Evolutionary conservation across 768 basidiomycete genomes (phyloP).

Genomic region (Amanita fuliginea): DNA sequence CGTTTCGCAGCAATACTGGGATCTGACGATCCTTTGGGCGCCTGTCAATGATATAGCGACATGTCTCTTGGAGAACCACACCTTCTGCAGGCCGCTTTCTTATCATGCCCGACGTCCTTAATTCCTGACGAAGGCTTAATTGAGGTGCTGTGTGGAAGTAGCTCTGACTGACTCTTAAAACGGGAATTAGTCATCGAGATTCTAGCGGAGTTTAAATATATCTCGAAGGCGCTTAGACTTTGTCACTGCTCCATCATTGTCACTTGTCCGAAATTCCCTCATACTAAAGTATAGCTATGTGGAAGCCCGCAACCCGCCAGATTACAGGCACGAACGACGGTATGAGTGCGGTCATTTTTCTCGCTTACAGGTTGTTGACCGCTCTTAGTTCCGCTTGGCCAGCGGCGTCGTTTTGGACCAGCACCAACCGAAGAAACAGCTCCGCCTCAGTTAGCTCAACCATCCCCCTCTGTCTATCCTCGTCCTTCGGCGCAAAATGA

Average conservation of each 20-base stretch:
- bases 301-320: constrained; percentile 82
- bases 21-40: not conserved
- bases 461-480: constrained; percentile 79
- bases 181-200: constrained; percentile 6
- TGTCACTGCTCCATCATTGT: constrained; percentile 18
- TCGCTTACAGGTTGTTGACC: constrained; percentile 6
- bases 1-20: constrained; percentile 22
- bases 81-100: constrained; percentile 31
- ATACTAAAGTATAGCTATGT: constrained; percentile 49
- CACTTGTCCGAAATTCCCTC: constrained; percentile 12
- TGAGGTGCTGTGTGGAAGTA: not conserved
- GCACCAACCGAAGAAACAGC: constrained; percentile 72
- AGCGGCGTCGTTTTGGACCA: constrained; percentile 86
- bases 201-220: constrained; percentile 19
- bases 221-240: constrained; percentile 10
- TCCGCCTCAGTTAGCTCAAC: constrained; percentile 79
- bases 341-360: constrained; percentile 21
- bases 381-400: constrained; percentile 63
- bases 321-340: constrained; percentile 92
- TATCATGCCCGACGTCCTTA: constrained; percentile 16
- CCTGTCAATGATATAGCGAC: no score
- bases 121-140: not conserved
- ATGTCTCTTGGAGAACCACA: constrained; percentile 9
- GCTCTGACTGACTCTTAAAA: not conserved
- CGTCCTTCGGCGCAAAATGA: constrained; percentile 44